These are phyloP conservation scores for Pachysandra terminalis DNA, from an alignment of 164 flowering plant genomes.

Conservation along the genomic window DNA sequence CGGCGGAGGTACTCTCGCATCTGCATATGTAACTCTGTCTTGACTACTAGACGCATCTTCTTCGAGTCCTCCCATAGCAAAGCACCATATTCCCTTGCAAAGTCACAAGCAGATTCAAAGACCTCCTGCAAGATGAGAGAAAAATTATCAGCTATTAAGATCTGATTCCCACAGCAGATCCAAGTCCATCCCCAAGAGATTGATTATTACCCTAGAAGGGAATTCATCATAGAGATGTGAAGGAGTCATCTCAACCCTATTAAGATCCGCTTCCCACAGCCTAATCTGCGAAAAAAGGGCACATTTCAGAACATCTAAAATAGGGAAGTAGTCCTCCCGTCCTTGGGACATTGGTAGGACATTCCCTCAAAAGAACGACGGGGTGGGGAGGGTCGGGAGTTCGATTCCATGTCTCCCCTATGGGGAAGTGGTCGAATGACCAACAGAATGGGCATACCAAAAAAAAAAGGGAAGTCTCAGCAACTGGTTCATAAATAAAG, in stretches of 20 bases:
- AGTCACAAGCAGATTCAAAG: conserved; percentile 76
- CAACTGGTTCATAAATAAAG: neutral
- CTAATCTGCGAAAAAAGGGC: conserved; percentile 52
- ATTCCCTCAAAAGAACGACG: no score
- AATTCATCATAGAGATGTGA: conserved; percentile 72
- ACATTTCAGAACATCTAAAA: conserved; percentile 4
- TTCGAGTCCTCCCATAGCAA: conserved; percentile 75
- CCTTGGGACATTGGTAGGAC: no score
- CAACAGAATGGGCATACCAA: no score
- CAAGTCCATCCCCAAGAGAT: neutral
- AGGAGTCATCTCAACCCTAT: conserved; percentile 60
- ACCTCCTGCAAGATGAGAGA: conserved; percentile 47
- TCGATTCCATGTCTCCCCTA: no score
- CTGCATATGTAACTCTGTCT: conserved; percentile 51
- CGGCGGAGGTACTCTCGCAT: conserved; percentile 69
- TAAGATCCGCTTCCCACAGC: conserved; percentile 83
- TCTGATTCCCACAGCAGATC: no score
- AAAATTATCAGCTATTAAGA: no score
- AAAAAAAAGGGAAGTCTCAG: neutral
- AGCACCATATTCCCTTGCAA: conserved; percentile 68
- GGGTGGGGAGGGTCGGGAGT: no score
- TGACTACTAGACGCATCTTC: conserved; percentile 68
- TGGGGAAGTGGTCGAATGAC: no score
- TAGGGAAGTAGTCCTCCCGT: no score
- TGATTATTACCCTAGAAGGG: conserved; percentile 56